A percentile compares a stretch with the other conserved stretches of the same genome.
These are phyloP conservation scores for Syncephalastrum sp. DNA, from an alignment of 371 early-diverging fungal species.

Conservation along the genomic window DNA sequence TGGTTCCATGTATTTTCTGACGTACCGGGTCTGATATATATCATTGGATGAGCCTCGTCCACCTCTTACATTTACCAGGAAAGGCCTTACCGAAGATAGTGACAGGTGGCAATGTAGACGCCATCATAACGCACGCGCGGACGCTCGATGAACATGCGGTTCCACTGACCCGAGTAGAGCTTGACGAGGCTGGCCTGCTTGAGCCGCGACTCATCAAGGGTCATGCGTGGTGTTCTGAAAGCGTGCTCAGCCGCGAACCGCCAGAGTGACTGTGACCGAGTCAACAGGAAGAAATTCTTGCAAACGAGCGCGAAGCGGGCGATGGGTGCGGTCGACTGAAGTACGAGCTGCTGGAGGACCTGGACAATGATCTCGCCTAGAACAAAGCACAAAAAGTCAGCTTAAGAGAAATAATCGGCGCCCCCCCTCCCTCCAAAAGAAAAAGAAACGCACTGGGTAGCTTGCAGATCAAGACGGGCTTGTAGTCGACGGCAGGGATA, in stretches of 20 bases:
- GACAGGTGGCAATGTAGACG: slow-evolving; percentile 64
- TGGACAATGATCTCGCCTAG: slow-evolving; percentile 37
- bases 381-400: slow-evolving; percentile 1
- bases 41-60: neutral
- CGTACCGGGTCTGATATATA: slow-evolving; percentile 35
- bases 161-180: slow-evolving; percentile 39
- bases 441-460: slow-evolving; percentile 29
- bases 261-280: slow-evolving; percentile 55
- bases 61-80: neutral
- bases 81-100: slow-evolving; percentile 52
- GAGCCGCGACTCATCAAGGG: slow-evolving; percentile 19
- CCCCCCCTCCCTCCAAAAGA: too few species aligned
- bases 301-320: slow-evolving; percentile 53
- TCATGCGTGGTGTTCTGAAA: slow-evolving; percentile 34
- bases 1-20: slow-evolving; percentile 56
- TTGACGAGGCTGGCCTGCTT: slow-evolving; percentile 23
- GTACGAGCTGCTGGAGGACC: slow-evolving; percentile 34
- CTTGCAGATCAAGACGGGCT: slow-evolving; percentile 37
- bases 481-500: slow-evolving; percentile 36
- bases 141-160: slow-evolving; percentile 58
- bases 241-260: slow-evolving; percentile 51
- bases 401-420: neutral
- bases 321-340: slow-evolving; percentile 45
- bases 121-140: slow-evolving; percentile 71
- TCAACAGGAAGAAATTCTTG: slow-evolving; percentile 52